Base-by-base conservation (phyloP, 768 basidiomycete species). In the Asterophora lycoperdoides region DNA sequence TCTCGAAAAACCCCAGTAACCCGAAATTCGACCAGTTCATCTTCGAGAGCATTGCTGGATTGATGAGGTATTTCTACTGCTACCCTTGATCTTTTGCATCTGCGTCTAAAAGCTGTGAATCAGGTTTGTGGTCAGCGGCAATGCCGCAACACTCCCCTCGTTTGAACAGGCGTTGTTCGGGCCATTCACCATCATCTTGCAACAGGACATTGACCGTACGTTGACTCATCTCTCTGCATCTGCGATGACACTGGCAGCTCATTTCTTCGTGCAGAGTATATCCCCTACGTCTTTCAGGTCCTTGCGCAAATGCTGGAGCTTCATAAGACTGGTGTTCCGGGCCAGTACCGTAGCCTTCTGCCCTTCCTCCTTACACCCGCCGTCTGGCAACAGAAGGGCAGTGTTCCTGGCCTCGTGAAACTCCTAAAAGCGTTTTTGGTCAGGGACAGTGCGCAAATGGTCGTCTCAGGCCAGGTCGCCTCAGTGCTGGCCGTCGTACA, bases 21-120 rank as follows among this genome's bases (percentile, higher is more conserved):
- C 96, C 96, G 1, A 84, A 86, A 56, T 98, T 99, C 67, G 94
- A 96, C 65, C 96, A 98, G 65, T 96, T 91, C 62, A 88, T 93
- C 55, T 98, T 99, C 60, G 95, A 99, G 70, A 89, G 88, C 62
- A 83, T 99, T 35, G 87, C 94, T n/a, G 94, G 86, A 1, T 70
- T 99, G 57, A 86, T 96, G 73, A 80, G 90, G 89, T 89, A 48
- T 23, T 67, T 52, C n/a, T 18, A 37, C 36, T 1, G 20, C 15
- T 43, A 38, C n/a, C 42, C 35, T 33, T 28, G 3, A 33, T 20
- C 49, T n/a, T 17, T 32, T 17, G 20, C 48, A 19, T 35, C 35
- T 35, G 9, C 44, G 49, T 42, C 15, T 54, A 15, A 34, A 41
- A 38, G 20, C 8, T 36, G 28, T 19, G 43, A 17, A 41, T 1